phyloP scores from a whole-genome alignment of 192 early-diverging fungal species.

The Spizellomyces sp. region DNA sequence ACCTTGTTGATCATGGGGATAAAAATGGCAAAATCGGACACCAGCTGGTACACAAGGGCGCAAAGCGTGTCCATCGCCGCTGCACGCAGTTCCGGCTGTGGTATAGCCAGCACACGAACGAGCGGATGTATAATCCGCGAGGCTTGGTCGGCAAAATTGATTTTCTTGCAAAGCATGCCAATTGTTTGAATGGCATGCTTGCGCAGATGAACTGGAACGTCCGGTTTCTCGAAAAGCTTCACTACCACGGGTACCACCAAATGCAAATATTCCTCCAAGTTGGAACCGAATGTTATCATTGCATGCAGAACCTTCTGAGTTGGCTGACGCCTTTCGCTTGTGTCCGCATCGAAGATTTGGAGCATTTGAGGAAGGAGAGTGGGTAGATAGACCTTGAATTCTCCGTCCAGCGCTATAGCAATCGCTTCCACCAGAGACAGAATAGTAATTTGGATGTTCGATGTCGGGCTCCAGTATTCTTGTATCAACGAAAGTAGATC shows the following conservation, averaged over 20 bases:
- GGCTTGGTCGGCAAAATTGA: slow-evolving; percentile 83
- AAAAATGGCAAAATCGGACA: slow-evolving; percentile 83
- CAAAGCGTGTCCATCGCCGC: slow-evolving; percentile 82
- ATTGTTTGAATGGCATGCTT: slow-evolving; percentile 71
- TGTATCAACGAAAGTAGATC: slow-evolving; percentile 81
- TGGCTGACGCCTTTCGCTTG: slow-evolving; percentile 64
- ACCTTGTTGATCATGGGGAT: slow-evolving; percentile 85
- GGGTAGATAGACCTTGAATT: slow-evolving; percentile 84
- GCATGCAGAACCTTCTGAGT: slow-evolving; percentile 73
- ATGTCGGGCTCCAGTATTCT: slow-evolving; percentile 69
- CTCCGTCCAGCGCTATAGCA: slow-evolving; percentile 80
- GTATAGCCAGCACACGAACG: slow-evolving; percentile 68
- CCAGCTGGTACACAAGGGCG: slow-evolving; percentile 80
- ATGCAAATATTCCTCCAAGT: slow-evolving; percentile 91
- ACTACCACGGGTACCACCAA: slow-evolving; percentile 86
- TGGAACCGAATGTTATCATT: slow-evolving; percentile 78
- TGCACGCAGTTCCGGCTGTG: slow-evolving; percentile 54
- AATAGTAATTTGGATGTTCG: slow-evolving; percentile 80
- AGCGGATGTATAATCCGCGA: slow-evolving; percentile 86
- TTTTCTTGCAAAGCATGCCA: slow-evolving; percentile 70
- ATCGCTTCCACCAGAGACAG: slow-evolving; percentile 86
- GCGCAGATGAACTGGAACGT: slow-evolving; percentile 61
- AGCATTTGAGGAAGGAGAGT: slow-evolving; percentile 80
- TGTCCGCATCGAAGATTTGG: slow-evolving; percentile 81
- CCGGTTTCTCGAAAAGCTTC: slow-evolving; percentile 73